These are phyloP conservation scores for Dactylellina parvicollis DNA, from an alignment of 2,329 filamentous ascomycete species.

Conservation along the genomic window DNA sequence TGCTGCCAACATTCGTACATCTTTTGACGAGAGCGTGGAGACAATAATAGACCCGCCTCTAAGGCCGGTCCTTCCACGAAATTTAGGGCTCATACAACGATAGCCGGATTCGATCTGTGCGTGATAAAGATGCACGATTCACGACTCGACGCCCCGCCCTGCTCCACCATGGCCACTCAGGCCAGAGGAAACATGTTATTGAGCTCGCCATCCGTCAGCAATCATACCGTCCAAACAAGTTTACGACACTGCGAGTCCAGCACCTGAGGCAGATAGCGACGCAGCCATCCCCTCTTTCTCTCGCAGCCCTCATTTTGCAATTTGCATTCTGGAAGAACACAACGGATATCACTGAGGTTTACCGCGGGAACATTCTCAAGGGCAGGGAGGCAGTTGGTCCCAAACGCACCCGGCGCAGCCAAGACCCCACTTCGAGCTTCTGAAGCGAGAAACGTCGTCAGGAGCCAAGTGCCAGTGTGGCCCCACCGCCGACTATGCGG, in stretches of 20 bases:
- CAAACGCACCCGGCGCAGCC: conserved; percentile 54
- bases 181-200: conserved; percentile 38
- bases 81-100: conserved; percentile 49
- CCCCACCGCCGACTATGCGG: conserved; percentile 52
- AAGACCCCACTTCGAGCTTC: conserved; percentile 51
- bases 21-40: conserved; percentile 44
- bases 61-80: conserved; percentile 15
- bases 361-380: conserved; percentile 29
- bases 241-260: conserved; percentile 21
- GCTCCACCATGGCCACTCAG: background rate
- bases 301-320: background rate
- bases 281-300: background rate
- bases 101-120: conserved; percentile 45
- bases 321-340: conserved; percentile 10
- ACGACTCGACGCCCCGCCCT: conserved; percentile 14
- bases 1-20: conserved; percentile 37
- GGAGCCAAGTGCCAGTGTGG: conserved; percentile 39
- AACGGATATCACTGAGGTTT: conserved; percentile 33
- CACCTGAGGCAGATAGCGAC: conserved; percentile 42
- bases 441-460: conserved; percentile 55
- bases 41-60: conserved; percentile 44
- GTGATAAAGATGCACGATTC: conserved; percentile 39
- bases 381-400: conserved; percentile 37
- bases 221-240: conserved; percentile 26
- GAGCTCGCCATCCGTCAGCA: conserved; percentile 18